Base-by-base conservation (phyloP, 352 stramenopile species). In the Phytophthora boehmeriae region DNA sequence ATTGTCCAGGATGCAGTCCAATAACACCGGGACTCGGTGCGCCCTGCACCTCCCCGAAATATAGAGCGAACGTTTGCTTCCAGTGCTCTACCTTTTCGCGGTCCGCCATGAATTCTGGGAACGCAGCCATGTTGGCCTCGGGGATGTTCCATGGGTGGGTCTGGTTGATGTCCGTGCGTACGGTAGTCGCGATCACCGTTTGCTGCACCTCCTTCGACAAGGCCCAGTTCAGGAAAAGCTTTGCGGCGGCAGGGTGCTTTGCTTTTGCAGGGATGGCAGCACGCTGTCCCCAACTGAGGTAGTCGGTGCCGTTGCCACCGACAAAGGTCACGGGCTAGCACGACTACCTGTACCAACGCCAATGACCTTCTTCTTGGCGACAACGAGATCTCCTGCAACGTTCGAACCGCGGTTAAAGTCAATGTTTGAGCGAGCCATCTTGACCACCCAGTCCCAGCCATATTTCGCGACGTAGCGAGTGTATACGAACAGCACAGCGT, bases 191-290 rank as follows among this genome's bases (percentile, higher is more conserved):
- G 4, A 74, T 16, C 5, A 42, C 66, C 14, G 47, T 67, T 51
- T n/a, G n/a, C n/a, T 83, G 76, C 0, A 52, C 48, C 16, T 80
- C 57, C 54, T 80, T 55, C 9, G 60, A 73, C 16, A 80, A 16
- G 30, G 76, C 49, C 75, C 78, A 88, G 63, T 85, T 88, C 56
- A 84, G 54, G 62, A 88, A 75, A 22, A 86, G 44, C 67, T 88
- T 88, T 23, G 75, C 73, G 0, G 75, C 75, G 1, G 74, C 73
- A 13, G 66, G 61, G 55, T 85, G 74, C 45, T 73, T 81, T 9
- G 72, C 72, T 59, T 89, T 81, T 30, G 71, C 54, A 5, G 86
- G 39, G 53, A 86, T 84, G 4, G 68, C 75, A 4, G 83, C 63
- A 63, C 78, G 75, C 52, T 88, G 78, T 14, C 70, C 73, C 75